phyloP scores from a whole-genome alignment of 2,329 filamentous ascomycete genomes.

The Monilinia vaccinii-corymbosi region DNA sequence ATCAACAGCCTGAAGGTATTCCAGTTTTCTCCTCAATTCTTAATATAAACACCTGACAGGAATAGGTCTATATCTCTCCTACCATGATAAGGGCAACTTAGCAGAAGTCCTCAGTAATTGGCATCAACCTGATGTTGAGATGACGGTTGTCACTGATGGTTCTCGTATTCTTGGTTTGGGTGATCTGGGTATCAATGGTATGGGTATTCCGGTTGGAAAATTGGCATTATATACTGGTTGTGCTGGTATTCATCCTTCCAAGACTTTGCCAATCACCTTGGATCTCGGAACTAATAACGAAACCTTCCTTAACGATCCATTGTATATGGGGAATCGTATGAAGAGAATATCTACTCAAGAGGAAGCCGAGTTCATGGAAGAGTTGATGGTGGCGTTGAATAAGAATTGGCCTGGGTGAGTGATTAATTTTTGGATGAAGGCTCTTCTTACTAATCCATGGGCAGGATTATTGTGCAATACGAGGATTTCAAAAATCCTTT shows the following conservation, averaged over 20 bases:
- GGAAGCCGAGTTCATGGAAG: conserved; percentile 69
- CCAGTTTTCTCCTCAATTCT: too few relatives aligned
- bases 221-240: conserved; percentile 74
- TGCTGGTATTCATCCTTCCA: conserved; percentile 72
- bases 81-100: conserved; percentile 56
- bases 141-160: conserved; percentile 37
- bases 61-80: conserved; percentile 55
- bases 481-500: conserved; percentile 61
- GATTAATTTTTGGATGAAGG: conserved; percentile 48
- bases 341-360: conserved; percentile 57
- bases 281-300: conserved; percentile 83
- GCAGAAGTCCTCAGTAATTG: conserved; percentile 60
- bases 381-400: conserved; percentile 58
- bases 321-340: conserved; percentile 69
- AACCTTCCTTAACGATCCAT: conserved; percentile 58
- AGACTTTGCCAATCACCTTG: conserved; percentile 72
- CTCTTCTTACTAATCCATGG: conserved; percentile 34
- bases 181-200: conserved; percentile 76
- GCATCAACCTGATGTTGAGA: conserved; percentile 61
- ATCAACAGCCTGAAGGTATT: conserved; percentile 57
- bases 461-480: conserved; percentile 47
- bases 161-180: conserved; percentile 67
- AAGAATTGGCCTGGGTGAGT: conserved; percentile 68
- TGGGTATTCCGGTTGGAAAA: conserved; percentile 78
- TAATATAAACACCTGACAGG: neutral